Evolutionary conservation across 345 rosid species (phyloP).

Genomic region (Syzygium aqueum): DNA sequence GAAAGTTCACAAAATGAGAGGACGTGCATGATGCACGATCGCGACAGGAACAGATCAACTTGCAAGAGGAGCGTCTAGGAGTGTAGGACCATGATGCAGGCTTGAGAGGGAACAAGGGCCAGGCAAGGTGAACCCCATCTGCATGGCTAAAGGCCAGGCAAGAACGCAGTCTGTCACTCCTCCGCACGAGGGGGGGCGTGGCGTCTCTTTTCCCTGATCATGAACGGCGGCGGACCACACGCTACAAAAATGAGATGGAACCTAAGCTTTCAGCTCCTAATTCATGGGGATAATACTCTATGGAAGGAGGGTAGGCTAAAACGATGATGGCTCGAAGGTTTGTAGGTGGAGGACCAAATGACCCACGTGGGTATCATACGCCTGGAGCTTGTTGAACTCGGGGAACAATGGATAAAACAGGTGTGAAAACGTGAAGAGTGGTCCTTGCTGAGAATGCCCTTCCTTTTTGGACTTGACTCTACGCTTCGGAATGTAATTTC

Average conservation of each 20-base stretch:
- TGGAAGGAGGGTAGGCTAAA: background rate
- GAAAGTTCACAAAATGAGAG: background rate
- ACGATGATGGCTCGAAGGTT: background rate
- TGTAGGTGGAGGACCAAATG: conserved; percentile 1
- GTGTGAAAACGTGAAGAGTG: background rate
- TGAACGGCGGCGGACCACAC: background rate
- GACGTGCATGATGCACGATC: background rate
- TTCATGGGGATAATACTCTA: background rate
- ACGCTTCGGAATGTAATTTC: background rate
- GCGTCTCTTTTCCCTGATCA: background rate
- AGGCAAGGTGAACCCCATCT: background rate
- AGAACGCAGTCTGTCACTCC: background rate
- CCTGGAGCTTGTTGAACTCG: background rate
- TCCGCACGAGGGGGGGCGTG: background rate
- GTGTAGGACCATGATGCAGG: background rate
- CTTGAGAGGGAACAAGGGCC: background rate
- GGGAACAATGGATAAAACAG: background rate
- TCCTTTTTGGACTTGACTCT: background rate
- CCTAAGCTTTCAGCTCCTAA: background rate
- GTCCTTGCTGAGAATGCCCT: background rate
- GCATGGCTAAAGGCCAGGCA: background rate
- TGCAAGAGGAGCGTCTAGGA: background rate
- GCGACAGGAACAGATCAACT: background rate
- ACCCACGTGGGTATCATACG: background rate
- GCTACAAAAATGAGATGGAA: background rate